Evolutionary conservation across 495 filamentous ascomycete genomes (phyloP).

Genomic region (Clohesyomyces aquaticus): DNA sequence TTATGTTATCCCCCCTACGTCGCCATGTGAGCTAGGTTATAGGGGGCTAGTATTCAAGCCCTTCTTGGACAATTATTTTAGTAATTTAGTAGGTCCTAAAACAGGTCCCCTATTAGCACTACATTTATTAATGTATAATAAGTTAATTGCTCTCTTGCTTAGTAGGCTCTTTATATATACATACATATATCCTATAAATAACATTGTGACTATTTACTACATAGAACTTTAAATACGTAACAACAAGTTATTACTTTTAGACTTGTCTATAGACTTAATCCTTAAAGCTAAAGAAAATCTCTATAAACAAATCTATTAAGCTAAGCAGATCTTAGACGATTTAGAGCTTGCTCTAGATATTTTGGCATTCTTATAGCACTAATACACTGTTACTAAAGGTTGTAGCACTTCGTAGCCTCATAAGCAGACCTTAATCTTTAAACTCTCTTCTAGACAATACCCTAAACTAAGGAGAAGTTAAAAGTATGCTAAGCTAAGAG

Average conservation of each 20-base stretch:
- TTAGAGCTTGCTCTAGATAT: conserved; percentile 17
- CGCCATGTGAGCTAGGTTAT: conserved; percentile 13
- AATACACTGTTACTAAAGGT: conserved; percentile 18
- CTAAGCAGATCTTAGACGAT: conserved; percentile 16
- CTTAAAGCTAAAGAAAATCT: conserved; percentile 19
- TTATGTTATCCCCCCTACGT: conserved; percentile 1
- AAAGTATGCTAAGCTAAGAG: conserved; percentile 17
- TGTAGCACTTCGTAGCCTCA: conserved; percentile 14
- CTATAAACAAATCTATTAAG: conserved; percentile 7
- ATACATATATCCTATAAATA: conserved; percentile 11
- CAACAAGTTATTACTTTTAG: conserved; percentile 13
- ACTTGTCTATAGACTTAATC: conserved; percentile 16
- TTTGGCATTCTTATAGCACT: conserved; percentile 15
- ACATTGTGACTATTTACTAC: conserved; percentile 10
- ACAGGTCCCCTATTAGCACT: conserved; percentile 17
- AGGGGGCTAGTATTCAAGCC: conserved; percentile 10
- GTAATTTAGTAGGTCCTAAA: conserved; percentile 15
- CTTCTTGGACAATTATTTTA: conserved; percentile 20
- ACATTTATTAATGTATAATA: conserved; percentile 21
- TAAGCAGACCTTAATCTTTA: conserved; percentile 13
- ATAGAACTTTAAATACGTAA: conserved; percentile 9
- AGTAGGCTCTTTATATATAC: conserved; percentile 8
- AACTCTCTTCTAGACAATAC: conserved; percentile 15
- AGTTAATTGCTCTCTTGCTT: conserved; percentile 16
- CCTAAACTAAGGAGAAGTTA: conserved; percentile 10